Conservation (phyloP, 163 green algal species). For the Smithsoniella earleae region DNA sequence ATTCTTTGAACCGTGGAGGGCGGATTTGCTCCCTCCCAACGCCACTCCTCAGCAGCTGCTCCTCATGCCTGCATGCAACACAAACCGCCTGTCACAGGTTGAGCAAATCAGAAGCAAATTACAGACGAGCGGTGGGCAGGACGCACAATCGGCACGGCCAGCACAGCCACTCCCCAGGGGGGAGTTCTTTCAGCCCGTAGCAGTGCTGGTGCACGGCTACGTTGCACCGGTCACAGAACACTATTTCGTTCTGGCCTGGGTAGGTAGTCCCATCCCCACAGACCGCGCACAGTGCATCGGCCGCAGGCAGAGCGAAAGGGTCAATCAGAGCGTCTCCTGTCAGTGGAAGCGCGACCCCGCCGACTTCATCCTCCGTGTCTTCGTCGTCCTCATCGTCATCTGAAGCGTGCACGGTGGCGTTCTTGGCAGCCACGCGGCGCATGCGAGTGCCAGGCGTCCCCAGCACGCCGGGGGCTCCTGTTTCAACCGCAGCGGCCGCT, state of each 20-base stretch:
- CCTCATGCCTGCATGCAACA: slow-evolving; percentile 58
- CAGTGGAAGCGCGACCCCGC: slow-evolving; percentile 18
- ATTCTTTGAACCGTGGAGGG: slow-evolving; percentile 51
- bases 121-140: background rate
- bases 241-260: slow-evolving; percentile 69
- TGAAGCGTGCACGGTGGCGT: background rate
- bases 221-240: slow-evolving; percentile 94
- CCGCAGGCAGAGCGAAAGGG: slow-evolving; percentile 38
- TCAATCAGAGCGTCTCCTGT: slow-evolving; percentile 4
- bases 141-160: slow-evolving; percentile 48
- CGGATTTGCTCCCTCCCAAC: slow-evolving; percentile 50
- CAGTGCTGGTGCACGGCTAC: slow-evolving; percentile 85
- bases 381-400: slow-evolving; percentile 25
- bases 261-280: slow-evolving; percentile 67
- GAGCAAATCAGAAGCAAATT: background rate
- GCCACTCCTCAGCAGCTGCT: slow-evolving; percentile 41
- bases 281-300: slow-evolving; percentile 76
- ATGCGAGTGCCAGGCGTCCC: background rate
- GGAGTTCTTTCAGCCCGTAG: slow-evolving; percentile 66
- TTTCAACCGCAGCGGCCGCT: slow-evolving; percentile 26
- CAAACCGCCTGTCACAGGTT: background rate
- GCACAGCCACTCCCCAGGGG: slow-evolving; percentile 59
- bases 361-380: background rate
- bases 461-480: slow-evolving; percentile 19
- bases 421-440: background rate